A percentile compares a stretch with the other conserved stretches of the same genome.
These are phyloP conservation scores for Cercospora zeae-maydis DNA, from an alignment of 2,329 filamentous ascomycete species.

Conservation along the genomic window DNA sequence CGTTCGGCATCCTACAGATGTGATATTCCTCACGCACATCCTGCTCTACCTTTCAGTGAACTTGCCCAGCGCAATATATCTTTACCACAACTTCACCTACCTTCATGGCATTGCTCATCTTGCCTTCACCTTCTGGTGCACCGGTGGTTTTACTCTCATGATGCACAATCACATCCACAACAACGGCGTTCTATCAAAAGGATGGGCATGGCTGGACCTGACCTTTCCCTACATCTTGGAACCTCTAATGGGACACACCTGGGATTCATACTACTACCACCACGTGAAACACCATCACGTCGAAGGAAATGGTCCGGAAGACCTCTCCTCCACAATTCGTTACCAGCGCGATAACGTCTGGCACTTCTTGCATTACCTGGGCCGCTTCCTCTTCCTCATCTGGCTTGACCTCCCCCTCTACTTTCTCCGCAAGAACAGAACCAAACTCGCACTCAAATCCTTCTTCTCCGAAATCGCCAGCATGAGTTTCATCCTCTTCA, in stretches of 20 bases:
- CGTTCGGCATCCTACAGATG: slow-evolving; percentile 66
- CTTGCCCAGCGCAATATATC: slow-evolving; percentile 62
- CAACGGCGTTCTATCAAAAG: slow-evolving; percentile 61
- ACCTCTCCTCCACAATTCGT: slow-evolving; percentile 70
- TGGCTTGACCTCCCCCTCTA: slow-evolving; percentile 75
- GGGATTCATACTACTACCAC: slow-evolving; percentile 82
- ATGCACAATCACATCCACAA: slow-evolving; percentile 83
- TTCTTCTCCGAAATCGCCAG: slow-evolving; percentile 60
- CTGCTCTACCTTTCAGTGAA: slow-evolving; percentile 67
- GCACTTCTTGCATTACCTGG: slow-evolving; percentile 69
- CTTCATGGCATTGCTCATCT: slow-evolving; percentile 64
- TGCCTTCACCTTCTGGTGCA: slow-evolving; percentile 63
- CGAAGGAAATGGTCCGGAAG: slow-evolving; percentile 73
- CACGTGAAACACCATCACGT: slow-evolving; percentile 85
- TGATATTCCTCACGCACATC: slow-evolving; percentile 74
- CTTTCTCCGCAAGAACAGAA: slow-evolving; percentile 63
- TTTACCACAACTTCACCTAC: slow-evolving; percentile 66
- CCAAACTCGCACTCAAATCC: slow-evolving; percentile 52
- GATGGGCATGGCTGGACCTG: slow-evolving; percentile 56
- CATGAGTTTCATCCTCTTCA: slow-evolving; percentile 52
- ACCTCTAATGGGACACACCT: slow-evolving; percentile 76
- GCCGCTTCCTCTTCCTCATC: slow-evolving; percentile 67
- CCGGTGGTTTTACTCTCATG: slow-evolving; percentile 73
- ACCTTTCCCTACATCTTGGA: slow-evolving; percentile 71
- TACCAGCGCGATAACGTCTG: slow-evolving; percentile 67